Evolutionary conservation across 148 eudicot genomes (phyloP).

Genomic region (Heliosperma pusillum): DNA sequence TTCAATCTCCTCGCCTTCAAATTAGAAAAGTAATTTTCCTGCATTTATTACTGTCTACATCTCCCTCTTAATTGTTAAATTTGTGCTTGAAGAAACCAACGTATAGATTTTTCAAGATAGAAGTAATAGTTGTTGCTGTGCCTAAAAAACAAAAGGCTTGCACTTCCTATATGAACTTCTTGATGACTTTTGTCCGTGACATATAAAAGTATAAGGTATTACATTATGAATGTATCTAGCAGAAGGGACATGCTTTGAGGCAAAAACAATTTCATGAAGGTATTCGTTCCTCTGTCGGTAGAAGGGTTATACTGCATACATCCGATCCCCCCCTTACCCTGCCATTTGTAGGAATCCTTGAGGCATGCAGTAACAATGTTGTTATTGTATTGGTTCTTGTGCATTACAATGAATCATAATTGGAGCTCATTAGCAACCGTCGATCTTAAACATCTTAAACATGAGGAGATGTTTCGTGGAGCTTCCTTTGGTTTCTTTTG

Average conservation of each 20-base stretch:
- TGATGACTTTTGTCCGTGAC: not conserved
- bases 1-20: constrained; percentile 85
- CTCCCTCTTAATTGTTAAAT: not conserved
- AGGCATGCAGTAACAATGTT: too few relatives aligned
- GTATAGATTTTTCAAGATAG: not conserved
- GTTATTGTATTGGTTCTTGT: not conserved
- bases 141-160: not conserved
- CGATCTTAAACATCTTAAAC: too few relatives aligned
- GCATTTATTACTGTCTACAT: not conserved
- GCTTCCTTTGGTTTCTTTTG: too few relatives aligned
- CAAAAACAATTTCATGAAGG: too few relatives aligned
- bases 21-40: constrained; percentile 68
- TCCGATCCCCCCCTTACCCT: too few relatives aligned
- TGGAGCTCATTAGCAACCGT: not conserved
- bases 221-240: too few relatives aligned
- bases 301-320: too few relatives aligned
- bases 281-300: too few relatives aligned
- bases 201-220: too few relatives aligned
- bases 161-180: not conserved
- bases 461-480: too few relatives aligned
- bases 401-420: not conserved
- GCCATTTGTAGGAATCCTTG: too few relatives aligned
- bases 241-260: too few relatives aligned
- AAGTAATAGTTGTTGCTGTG: not conserved
- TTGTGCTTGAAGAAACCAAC: constrained; percentile 9